Conservation (phyloP, 306 rosid species). For the Sicyos edulis region DNA sequence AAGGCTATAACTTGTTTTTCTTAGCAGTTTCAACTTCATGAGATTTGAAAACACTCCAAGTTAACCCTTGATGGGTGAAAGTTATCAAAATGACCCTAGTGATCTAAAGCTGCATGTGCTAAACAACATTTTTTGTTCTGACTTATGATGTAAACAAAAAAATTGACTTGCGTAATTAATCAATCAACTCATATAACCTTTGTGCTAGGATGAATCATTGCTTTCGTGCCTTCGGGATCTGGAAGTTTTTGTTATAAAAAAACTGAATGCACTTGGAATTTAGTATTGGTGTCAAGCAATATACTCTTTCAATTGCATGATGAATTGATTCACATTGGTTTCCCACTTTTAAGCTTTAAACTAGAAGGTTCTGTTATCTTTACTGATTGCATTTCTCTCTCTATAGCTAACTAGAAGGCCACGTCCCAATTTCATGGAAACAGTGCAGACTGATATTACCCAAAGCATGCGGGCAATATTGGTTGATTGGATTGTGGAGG, state of each 20-base stretch:
- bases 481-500: constrained; percentile 99
- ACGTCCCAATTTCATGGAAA: constrained; percentile 53
- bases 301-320: background rate
- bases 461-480: constrained; percentile 85
- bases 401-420: constrained; percentile 78
- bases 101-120: background rate
- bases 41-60: background rate
- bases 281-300: background rate
- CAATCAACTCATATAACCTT: background rate
- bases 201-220: background rate
- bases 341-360: background rate
- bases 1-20: background rate
- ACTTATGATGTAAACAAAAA: background rate
- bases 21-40: background rate
- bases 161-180: background rate
- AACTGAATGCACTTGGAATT: constrained; percentile 2
- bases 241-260: background rate
- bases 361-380: background rate
- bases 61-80: constrained; percentile 1
- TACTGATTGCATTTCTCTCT: background rate
- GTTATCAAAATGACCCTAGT: background rate
- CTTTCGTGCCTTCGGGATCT: background rate
- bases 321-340: background rate
- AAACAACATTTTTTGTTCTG: background rate
- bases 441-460: constrained; percentile 65